A percentile compares a stretch with the other conserved stretches of the same genome.
Conservation (phyloP, 164 flowering plant genomes). For the Echeveria elegans region DNA sequence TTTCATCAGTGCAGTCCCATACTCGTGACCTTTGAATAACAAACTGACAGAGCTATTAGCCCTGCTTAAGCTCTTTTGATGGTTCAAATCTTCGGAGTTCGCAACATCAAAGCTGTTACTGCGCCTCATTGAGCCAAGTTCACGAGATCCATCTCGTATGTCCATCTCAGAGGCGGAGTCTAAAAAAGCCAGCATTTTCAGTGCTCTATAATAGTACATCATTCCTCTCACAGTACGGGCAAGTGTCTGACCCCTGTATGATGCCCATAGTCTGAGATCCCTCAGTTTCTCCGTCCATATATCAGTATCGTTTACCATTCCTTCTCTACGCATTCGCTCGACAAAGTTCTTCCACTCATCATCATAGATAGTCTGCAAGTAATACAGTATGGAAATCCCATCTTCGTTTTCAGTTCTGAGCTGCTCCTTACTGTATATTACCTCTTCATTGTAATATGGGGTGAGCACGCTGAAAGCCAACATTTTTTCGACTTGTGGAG, state of each 20-base stretch:
- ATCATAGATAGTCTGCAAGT: slow-evolving; percentile 50
- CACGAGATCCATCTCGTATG: slow-evolving; percentile 35
- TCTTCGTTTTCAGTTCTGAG: slow-evolving; percentile 56
- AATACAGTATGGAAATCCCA: slow-evolving; percentile 53
- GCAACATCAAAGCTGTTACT: slow-evolving; percentile 19
- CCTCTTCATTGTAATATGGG: slow-evolving; percentile 66
- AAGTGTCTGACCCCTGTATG: slow-evolving; percentile 62
- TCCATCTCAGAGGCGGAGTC: slow-evolving; percentile 69
- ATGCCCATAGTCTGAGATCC: slow-evolving; percentile 66
- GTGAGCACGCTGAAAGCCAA: slow-evolving; percentile 62
- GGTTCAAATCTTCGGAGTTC: slow-evolving; percentile 19
- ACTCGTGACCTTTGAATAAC: slow-evolving; percentile 46
- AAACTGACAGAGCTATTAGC: slow-evolving; percentile 30
- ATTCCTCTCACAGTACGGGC: slow-evolving; percentile 63
- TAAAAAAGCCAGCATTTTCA: slow-evolving; percentile 56
- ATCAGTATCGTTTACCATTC: slow-evolving; percentile 35
- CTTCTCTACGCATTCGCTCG: slow-evolving; percentile 57
- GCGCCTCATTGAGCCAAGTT: slow-evolving; percentile 32
- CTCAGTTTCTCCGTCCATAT: slow-evolving; percentile 44
- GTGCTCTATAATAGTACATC: slow-evolving; percentile 67
- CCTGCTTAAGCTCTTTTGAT: slow-evolving; percentile 34
- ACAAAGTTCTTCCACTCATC: slow-evolving; percentile 62
- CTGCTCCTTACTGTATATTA: slow-evolving; percentile 43
- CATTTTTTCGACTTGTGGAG: slow-evolving; percentile 72
- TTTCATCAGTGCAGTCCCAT: slow-evolving; percentile 54